A percentile compares a stretch with the other conserved stretches of the same genome.
These are phyloP conservation scores for Pythium brassicae DNA, from an alignment of 352 stramenopile species.

Conservation along the genomic window DNA sequence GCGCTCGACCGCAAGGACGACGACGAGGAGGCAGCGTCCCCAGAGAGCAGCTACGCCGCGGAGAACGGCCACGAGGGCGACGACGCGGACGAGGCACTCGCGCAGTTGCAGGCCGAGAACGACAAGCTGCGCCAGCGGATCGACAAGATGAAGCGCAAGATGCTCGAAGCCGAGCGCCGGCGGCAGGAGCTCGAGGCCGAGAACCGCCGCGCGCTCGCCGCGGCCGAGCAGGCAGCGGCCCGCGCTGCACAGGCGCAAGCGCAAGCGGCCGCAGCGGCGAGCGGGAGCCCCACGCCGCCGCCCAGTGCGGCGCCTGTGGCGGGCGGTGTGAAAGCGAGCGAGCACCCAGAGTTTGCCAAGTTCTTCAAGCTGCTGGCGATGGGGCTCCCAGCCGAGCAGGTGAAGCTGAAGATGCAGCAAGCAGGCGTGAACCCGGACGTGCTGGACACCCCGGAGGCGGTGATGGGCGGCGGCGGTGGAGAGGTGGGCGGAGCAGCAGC, in stretches of 20 bases:
- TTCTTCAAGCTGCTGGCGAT: conserved; percentile 84
- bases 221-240: conserved; percentile 7
- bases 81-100: conserved; percentile 25
- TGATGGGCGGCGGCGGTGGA: conserved; percentile 41
- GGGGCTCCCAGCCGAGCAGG: conserved; percentile 73
- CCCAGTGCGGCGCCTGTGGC: conserved; percentile 22
- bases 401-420: conserved; percentile 86
- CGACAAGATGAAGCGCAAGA: conserved; percentile 72
- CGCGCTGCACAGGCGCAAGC: conserved; percentile 5
- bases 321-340: conserved; percentile 56
- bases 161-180: conserved; percentile 47
- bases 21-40: conserved; percentile 24
- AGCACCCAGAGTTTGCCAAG: conserved; percentile 74
- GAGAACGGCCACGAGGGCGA: conserved; percentile 4
- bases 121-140: conserved; percentile 66
- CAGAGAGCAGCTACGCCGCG: conserved; percentile 15
- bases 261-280: conserved; percentile 10
- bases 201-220: conserved; percentile 24
- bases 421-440: conserved; percentile 57
- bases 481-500: background rate
- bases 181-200: conserved; percentile 53
- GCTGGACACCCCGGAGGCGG: conserved; percentile 62
- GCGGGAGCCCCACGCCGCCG: background rate
- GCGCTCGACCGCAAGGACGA: conserved; percentile 37
- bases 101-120: conserved; percentile 68